Conservation (phyloP, 1,284 basidiomycete species). For the Heliocybe sulcata region DNA sequence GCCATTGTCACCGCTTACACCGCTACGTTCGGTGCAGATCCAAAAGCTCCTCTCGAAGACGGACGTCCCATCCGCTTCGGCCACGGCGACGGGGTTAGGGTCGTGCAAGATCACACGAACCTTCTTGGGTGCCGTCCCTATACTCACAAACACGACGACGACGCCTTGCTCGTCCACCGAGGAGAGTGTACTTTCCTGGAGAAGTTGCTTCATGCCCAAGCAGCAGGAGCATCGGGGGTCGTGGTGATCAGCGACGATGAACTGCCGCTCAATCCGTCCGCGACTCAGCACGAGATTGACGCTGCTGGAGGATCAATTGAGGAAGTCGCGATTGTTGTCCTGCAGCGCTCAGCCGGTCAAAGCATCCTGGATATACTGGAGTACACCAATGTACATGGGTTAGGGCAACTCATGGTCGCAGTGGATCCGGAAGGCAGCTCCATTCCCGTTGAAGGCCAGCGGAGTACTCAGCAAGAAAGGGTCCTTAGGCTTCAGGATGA, state of each 20-base stretch:
- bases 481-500: conserved; percentile 15
- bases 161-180: conserved; percentile 51
- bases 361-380: conserved; percentile 49
- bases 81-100: conserved; percentile 38
- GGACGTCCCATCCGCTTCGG: conserved; percentile 34
- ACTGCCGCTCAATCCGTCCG: conserved; percentile 57
- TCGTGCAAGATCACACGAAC: conserved; percentile 46
- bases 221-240: conserved; percentile 67
- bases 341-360: conserved; percentile 44
- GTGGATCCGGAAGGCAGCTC: conserved; percentile 33
- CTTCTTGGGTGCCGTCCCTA: conserved; percentile 54
- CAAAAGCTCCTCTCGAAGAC: conserved; percentile 24
- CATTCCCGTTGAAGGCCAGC: conserved; percentile 17
- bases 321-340: conserved; percentile 53
- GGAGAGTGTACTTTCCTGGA: conserved; percentile 81
- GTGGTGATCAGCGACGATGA: conserved; percentile 66
- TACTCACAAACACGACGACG: conserved; percentile 34
- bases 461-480: conserved; percentile 13
- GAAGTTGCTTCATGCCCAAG: conserved; percentile 61
- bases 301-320: conserved; percentile 45
- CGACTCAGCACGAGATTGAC: conserved; percentile 45
- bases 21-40: conserved; percentile 65
- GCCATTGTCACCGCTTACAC: conserved; percentile 52
- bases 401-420: conserved; percentile 45
- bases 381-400: conserved; percentile 33